Percentiles rank a stretch among this genome's conserved stretches.
These are phyloP conservation scores for Russula griseocarnosa DNA, from an alignment of 768 basidiomycete genomes.

Conservation along the genomic window DNA sequence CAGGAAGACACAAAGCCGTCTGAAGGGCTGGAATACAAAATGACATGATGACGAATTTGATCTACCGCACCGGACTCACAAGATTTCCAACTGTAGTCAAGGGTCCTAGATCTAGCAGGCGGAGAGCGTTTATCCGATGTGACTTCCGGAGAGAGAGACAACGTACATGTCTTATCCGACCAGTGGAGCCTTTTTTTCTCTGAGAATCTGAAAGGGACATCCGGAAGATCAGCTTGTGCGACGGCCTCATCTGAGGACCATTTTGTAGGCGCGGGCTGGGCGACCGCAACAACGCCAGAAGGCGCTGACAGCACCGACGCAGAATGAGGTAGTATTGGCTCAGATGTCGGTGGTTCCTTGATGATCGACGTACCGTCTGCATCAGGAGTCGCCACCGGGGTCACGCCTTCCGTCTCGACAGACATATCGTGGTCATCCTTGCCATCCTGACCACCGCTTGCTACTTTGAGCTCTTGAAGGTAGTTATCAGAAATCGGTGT, in stretches of 20 bases:
- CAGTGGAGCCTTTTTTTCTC: constrained; percentile 90
- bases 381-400: constrained; percentile 14
- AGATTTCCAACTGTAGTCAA: constrained; percentile 95
- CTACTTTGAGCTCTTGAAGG: constrained; percentile 46
- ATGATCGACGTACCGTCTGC: constrained; percentile 6
- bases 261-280: constrained; percentile 24
- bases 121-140: constrained; percentile 34
- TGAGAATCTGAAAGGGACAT: constrained; percentile 61
- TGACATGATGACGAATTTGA: background rate
- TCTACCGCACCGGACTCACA: constrained; percentile 42
- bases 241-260: constrained; percentile 29
- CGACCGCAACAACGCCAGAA: background rate
- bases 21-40: constrained; percentile 69
- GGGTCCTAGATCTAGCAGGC: constrained; percentile 57
- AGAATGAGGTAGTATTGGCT: constrained; percentile 25
- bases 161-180: constrained; percentile 79
- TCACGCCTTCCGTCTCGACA: constrained; percentile 16
- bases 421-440: constrained; percentile 21
- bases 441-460: background rate
- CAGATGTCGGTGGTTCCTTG: constrained; percentile 18
- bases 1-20: constrained; percentile 77
- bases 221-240: constrained; percentile 53
- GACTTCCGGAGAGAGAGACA: constrained; percentile 14
- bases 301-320: constrained; percentile 15
- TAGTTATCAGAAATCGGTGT: constrained; percentile 62